Evolutionary conservation across 306 rosid species (phyloP), one percentile per base, ranked within the genome.

Genomic region (Cucurbita pepo): DNA sequence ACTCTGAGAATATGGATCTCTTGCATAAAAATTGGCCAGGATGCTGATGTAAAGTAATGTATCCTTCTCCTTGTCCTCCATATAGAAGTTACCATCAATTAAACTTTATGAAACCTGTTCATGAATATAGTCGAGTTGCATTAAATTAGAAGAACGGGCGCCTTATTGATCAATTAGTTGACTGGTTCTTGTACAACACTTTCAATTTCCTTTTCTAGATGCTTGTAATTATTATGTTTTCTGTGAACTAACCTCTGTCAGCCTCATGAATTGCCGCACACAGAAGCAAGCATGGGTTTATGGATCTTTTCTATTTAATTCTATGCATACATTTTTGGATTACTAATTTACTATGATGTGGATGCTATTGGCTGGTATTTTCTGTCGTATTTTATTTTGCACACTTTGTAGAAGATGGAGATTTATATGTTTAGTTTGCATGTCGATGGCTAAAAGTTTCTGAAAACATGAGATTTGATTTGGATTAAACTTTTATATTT

Each of bases 21-120:
- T 5, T 87, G 77, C 34, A 63, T 72, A 66, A 75, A 83, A 65
- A 44, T 60, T 88, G 96, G 96, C 96, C 87, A 21, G 96, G 96
- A 58, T 93, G 94, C 87, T 80, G 79, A 79, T 57, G 44, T 60
- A 54, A 19, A 69, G 73, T 67, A 67, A 67, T 22, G 40, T 67
- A 25, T 13, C 11, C 56, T 47, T 25, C 73, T 67, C 55, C 19
- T 25, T 48, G 13, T 48, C 5, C 44, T 47, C 61, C 47, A 18
- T 54, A 36, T 37, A 71, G 34, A 71, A 71, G 30, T 54, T 53
- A 50, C 21, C 18, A n/a, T 48, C 9, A 16, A 36, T 70, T 45
- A 10, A 65, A 19, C 36, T 41, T 19, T 18, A 64, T 43, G 7
- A 38, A 41, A 41, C 9, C 30, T 47, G 12, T 45, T 47, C 14